Conservation (phyloP, 805 yeast species). For the Kodamaea kaohsiungensis region DNA sequence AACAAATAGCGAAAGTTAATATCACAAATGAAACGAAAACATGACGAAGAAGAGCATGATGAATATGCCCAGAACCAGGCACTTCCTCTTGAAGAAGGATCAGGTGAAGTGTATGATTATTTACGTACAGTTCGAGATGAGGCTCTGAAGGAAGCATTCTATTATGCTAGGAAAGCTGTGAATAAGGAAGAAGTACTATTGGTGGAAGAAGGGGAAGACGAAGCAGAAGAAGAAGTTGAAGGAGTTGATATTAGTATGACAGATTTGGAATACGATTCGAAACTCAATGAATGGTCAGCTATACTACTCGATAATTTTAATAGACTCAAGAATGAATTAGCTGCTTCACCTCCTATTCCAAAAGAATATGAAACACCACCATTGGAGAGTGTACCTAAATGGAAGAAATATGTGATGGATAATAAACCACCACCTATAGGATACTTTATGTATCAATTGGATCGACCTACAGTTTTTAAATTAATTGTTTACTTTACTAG, state of each 20-base stretch:
- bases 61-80: conserved; percentile 34
- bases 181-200: too few relatives aligned
- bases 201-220: not conserved
- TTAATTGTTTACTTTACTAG: conserved; percentile 35
- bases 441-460: conserved; percentile 22
- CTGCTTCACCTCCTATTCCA: not conserved
- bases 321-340: conserved; percentile 9
- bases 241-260: conserved; percentile 2
- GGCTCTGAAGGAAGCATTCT: conserved; percentile 24
- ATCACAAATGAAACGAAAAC: not conserved
- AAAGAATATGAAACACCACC: conserved; percentile 4
- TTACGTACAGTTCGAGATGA: conserved; percentile 31
- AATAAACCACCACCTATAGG: conserved; percentile 29
- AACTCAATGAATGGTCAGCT: conserved; percentile 9
- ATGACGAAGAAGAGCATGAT: conserved; percentile 19
- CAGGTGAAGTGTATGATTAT: conserved; percentile 23
- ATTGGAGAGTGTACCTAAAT: conserved; percentile 22
- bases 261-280: not conserved
- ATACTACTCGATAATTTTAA: conserved; percentile 11
- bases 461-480: conserved; percentile 34
- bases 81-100: conserved; percentile 19
- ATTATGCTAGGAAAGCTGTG: conserved; percentile 13
- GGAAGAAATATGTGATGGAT: conserved; percentile 33
- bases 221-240: conserved; percentile 8
- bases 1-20: too few relatives aligned